Percentiles rank a stretch among this genome's conserved stretches.
Evolutionary conservation across 208 protist genomes (phyloP).

Genomic region (Porcisia deanei): DNA sequence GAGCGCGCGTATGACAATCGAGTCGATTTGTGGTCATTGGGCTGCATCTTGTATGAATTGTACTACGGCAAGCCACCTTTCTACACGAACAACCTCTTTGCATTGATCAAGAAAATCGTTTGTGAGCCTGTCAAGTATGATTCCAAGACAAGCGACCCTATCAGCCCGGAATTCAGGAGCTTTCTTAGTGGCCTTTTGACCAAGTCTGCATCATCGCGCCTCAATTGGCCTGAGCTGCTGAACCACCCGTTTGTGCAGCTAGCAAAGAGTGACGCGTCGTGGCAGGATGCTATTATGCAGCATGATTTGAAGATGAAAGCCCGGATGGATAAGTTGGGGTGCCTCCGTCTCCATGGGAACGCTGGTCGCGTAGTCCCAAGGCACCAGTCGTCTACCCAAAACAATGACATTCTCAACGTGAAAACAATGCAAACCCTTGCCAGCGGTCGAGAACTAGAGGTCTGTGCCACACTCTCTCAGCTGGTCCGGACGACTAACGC

Average conservation of each 20-base stretch:
- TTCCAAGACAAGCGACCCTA: constrained; percentile 66
- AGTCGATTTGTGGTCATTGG: constrained; percentile 98
- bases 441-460: constrained; percentile 14
- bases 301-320: constrained; percentile 81
- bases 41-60: constrained; percentile 98
- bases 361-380: constrained; percentile 21
- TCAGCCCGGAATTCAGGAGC: constrained; percentile 85
- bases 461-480: constrained; percentile 21
- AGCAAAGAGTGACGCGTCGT: constrained; percentile 66
- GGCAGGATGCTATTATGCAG: constrained; percentile 63
- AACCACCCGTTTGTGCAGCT: constrained; percentile 89
- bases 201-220: constrained; percentile 89
- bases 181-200: constrained; percentile 95
- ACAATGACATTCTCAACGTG: constrained; percentile 44
- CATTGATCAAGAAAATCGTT: constrained; percentile 96
- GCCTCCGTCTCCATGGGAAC: constrained; percentile 37
- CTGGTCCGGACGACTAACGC: constrained; percentile 17
- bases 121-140: constrained; percentile 88
- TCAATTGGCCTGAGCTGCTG: constrained; percentile 93
- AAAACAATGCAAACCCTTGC: constrained; percentile 16
- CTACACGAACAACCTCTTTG: constrained; percentile 96
- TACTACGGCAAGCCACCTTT: constrained; percentile 96
- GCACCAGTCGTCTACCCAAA: constrained; percentile 23
- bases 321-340: constrained; percentile 76
- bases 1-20: constrained; percentile 95